These are phyloP conservation scores for Tricholoma matsutake DNA, from an alignment of 768 basidiomycete species.

Conservation along the genomic window DNA sequence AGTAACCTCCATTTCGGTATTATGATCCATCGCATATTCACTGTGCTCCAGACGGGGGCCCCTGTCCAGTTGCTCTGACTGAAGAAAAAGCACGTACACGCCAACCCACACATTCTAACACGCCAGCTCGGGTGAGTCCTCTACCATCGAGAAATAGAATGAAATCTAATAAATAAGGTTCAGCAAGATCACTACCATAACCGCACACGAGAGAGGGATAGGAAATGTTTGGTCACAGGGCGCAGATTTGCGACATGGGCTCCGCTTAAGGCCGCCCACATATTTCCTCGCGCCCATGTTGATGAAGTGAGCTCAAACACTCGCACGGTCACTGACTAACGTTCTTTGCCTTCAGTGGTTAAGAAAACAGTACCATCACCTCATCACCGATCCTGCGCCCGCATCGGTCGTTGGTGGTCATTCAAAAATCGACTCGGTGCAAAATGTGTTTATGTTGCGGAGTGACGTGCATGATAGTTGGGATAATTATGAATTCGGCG, in stretches of 20 bases:
- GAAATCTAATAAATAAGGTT: conserved; percentile 1
- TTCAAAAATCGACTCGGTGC: conserved; percentile 19
- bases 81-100: conserved; percentile 9
- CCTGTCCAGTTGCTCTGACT: conserved; percentile 8
- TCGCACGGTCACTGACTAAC: neutral
- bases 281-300: conserved; percentile 8
- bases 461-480: conserved; percentile 17
- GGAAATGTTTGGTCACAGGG: conserved; percentile 13
- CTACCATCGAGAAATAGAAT: conserved; percentile 1
- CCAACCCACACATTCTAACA: conserved; percentile 14
- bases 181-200: conserved; percentile 10
- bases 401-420: neutral
- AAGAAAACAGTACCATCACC: conserved; percentile 11
- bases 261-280: conserved; percentile 13
- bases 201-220: conserved; percentile 14
- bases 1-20: conserved; percentile 1
- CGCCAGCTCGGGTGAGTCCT: conserved; percentile 9
- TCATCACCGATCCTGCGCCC: conserved; percentile 14
- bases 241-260: conserved; percentile 6
- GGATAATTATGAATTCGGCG: conserved; percentile 22
- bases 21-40: conserved; percentile 2
- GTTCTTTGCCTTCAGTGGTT: conserved; percentile 9
- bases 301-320: conserved; percentile 1
- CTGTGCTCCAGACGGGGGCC: conserved; percentile 8
- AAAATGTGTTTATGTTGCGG: conserved; percentile 17